Evolutionary conservation across 106 monocot genomes (phyloP), one percentile per base, ranked within the genome.

Genomic region (Cymbidium sinense): DNA sequence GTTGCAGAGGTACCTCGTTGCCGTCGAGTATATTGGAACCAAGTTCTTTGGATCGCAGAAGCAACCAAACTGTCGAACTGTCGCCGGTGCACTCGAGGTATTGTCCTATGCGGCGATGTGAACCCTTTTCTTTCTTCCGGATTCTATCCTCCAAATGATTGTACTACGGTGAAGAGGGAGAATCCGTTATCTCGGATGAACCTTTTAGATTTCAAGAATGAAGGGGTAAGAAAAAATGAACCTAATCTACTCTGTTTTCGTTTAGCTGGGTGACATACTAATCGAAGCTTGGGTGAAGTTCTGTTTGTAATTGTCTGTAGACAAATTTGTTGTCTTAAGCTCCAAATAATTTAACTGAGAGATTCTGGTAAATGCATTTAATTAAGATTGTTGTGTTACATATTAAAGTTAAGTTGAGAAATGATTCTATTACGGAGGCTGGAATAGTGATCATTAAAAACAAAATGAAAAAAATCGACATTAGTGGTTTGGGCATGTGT

Each of bases 21-120:
- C 96, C 18, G 85, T 98, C 37, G 96, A 98, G 83, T 98, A 98
- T 80, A 80, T 94, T 11, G 96, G 96, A 10, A 90, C 94, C 36
- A 82, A 84, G 23, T 98, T 98, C 84, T 94, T 86, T 25, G 96
- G 96, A 4, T 92, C 89, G 43, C 91, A 89, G 83, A 84, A 86
- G 83, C 91, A 91, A 74, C 86, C 86, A 30, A 73, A 78, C 58
- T 41, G 39, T 34, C 62, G 89, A 64, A 86, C 86, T 4, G 89
- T 89, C 73, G 85, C 90, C 36, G 91, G 94, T 6, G 82, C 78
- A 71, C 91, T 98, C 9, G 88, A 94, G 93, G 96, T 96, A 69
- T 31, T 55, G 70, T 31, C 33, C 41, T 70, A 31, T 34, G 3
- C 34, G 34, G 17, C 18, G 17, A 70, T 70, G 34, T 70, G 31